Percentiles rank a stretch among this genome's conserved stretches.
Evolutionary conservation across 257 asterid species (phyloP).

Genomic region (Nicotiana otophora): DNA sequence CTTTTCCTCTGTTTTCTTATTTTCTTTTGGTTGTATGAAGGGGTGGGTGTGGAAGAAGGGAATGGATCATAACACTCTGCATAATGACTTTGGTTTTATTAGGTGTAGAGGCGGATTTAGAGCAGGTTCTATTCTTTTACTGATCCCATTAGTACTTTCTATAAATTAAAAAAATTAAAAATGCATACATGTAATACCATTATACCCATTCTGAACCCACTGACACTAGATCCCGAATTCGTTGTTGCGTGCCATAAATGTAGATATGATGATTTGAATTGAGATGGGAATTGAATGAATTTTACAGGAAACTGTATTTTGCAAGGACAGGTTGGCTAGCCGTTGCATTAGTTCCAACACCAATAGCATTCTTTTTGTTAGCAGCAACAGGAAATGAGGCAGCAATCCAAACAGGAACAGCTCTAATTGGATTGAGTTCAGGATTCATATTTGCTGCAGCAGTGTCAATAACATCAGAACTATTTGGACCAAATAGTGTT

Average conservation of each 20-base stretch:
- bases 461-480: slow-evolving; percentile 84
- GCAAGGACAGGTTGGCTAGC: slow-evolving; percentile 94
- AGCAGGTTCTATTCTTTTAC: background rate
- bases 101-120: background rate
- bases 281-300: background rate
- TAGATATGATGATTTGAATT: background rate
- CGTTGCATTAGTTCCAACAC: slow-evolving; percentile 61
- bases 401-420: slow-evolving; percentile 61
- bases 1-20: background rate
- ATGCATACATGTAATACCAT: background rate
- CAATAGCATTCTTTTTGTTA: slow-evolving; percentile 56
- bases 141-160: background rate
- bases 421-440: slow-evolving; percentile 83
- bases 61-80: background rate
- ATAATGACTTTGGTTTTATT: background rate
- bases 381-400: slow-evolving; percentile 36
- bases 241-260: background rate
- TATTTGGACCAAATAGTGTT: slow-evolving; percentile 66
- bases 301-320: slow-evolving; percentile 57
- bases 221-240: background rate
- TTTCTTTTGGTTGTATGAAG: background rate
- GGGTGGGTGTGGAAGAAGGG: background rate
- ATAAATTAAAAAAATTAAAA: background rate
- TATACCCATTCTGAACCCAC: background rate
- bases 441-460: slow-evolving; percentile 92